These are phyloP conservation scores for Zymoseptoria ardabiliae DNA, from an alignment of 2,329 filamentous ascomycete genomes.

Conservation along the genomic window DNA sequence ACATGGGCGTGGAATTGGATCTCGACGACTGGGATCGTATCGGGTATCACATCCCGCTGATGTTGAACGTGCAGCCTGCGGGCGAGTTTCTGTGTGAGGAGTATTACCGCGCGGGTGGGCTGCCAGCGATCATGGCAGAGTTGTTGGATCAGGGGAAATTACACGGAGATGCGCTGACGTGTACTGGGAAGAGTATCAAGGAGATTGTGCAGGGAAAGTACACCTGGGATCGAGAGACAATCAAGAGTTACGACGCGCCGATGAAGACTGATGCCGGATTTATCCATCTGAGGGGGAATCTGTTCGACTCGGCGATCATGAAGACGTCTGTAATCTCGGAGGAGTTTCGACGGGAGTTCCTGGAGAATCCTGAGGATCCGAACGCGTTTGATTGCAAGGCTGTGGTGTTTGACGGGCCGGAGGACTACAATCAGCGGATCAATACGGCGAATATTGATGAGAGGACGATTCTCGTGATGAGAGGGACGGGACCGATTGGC, in stretches of 20 bases:
- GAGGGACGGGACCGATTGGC: slow-evolving; percentile 24
- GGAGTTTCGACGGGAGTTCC: slow-evolving; percentile 22
- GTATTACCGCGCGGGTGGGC: slow-evolving; percentile 47
- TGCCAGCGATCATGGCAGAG: slow-evolving; percentile 49
- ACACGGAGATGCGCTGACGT: slow-evolving; percentile 38
- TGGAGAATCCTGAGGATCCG: slow-evolving; percentile 19
- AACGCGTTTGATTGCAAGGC: slow-evolving; percentile 27
- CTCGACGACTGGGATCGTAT: slow-evolving; percentile 49
- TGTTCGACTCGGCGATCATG: slow-evolving; percentile 29
- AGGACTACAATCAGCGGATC: slow-evolving; percentile 24
- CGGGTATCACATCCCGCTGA: slow-evolving; percentile 44
- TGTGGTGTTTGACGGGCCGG: slow-evolving; percentile 26
- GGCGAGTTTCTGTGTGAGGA: slow-evolving; percentile 49
- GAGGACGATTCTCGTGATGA: slow-evolving; percentile 26
- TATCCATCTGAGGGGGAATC: slow-evolving; percentile 25
- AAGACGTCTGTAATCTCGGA: slow-evolving; percentile 25
- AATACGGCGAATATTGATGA: slow-evolving; percentile 26
- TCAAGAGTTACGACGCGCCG: slow-evolving; percentile 40
- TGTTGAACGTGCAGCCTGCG: slow-evolving; percentile 50
- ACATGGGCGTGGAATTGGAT: slow-evolving; percentile 44
- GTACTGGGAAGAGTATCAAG: slow-evolving; percentile 40
- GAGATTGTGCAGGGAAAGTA: slow-evolving; percentile 40
- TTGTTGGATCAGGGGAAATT: slow-evolving; percentile 44
- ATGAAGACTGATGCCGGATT: slow-evolving; percentile 47
- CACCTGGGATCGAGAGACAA: slow-evolving; percentile 45